A percentile compares a stretch with the other conserved stretches of the same genome.
phyloP scores from a whole-genome alignment of 1,284 basidiomycete species.

The Calocybe gambosa region DNA sequence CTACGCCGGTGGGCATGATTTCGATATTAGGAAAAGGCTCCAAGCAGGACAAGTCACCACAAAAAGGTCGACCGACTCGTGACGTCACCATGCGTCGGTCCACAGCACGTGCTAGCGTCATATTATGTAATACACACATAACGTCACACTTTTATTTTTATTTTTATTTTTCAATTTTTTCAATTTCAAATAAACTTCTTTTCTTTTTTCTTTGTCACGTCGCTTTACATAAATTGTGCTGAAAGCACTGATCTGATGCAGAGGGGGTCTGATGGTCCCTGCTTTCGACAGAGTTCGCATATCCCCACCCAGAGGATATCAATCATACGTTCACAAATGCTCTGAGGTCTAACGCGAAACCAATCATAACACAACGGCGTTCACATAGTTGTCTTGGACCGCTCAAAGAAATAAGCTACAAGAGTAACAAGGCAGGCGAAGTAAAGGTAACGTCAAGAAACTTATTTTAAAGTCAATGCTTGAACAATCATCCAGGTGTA shows the following conservation, averaged over 20 bases:
- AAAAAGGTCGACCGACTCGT: conserved; percentile 7
- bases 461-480: background rate
- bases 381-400: background rate
- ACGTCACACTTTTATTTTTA: background rate
- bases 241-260: background rate
- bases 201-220: background rate
- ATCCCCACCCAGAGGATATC: background rate
- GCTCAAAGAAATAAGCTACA: background rate
- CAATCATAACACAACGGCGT: background rate
- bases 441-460: background rate
- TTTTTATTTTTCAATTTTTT: too few species aligned
- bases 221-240: background rate
- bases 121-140: background rate
- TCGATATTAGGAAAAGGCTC: conserved; percentile 2
- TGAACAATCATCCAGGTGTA: too few species aligned
- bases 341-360: background rate
- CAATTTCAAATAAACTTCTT: background rate
- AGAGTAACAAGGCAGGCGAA: too few species aligned
- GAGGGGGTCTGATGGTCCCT: background rate
- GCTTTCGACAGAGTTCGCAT: too few species aligned
- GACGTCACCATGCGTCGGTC: conserved; percentile 12
- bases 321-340: background rate
- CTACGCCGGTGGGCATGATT: conserved; percentile 43
- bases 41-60: conserved; percentile 13
- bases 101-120: conserved; percentile 2